These are phyloP conservation scores for Coemansia sp. DNA, from an alignment of 192 early-diverging fungal genomes.

Conservation along the genomic window DNA sequence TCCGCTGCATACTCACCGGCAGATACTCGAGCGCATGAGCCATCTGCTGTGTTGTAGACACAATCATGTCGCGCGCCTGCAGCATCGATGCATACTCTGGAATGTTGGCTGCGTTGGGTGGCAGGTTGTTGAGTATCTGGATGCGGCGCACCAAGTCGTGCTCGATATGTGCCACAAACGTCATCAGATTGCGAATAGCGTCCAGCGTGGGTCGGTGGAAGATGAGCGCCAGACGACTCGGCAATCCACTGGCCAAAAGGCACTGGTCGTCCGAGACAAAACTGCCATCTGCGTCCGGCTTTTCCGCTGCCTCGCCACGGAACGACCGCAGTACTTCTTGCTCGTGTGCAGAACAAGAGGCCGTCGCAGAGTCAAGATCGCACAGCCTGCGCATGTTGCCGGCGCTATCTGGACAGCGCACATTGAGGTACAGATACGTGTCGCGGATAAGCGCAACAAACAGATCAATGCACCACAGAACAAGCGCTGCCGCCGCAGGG, in stretches of 20 bases:
- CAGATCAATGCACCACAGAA: conserved; percentile 48
- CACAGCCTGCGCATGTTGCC: conserved; percentile 33
- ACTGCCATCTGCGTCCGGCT: background rate
- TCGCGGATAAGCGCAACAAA: conserved; percentile 44
- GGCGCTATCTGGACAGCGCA: conserved; percentile 32
- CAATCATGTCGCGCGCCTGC: conserved; percentile 31
- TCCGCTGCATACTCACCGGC: conserved; percentile 37
- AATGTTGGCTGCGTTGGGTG: conserved; percentile 21
- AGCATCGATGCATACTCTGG: conserved; percentile 29
- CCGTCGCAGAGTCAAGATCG: conserved; percentile 23
- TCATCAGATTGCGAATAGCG: conserved; percentile 38
- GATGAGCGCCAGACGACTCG: conserved; percentile 36
- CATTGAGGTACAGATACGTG: conserved; percentile 43
- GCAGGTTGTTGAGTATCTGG: conserved; percentile 27
- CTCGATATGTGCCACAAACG: conserved; percentile 33
- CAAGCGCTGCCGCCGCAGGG: conserved; percentile 38
- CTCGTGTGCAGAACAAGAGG: conserved; percentile 11
- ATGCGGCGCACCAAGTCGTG: conserved; percentile 28
- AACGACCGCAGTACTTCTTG: conserved; percentile 11
- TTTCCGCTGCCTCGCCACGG: too few relatives aligned
- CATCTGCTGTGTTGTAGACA: conserved; percentile 43
- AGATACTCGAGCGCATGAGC: conserved; percentile 46
- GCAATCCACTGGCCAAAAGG: conserved; percentile 29
- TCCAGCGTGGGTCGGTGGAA: conserved; percentile 46
- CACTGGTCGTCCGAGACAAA: background rate